These are phyloP conservation scores for Fomitopsis schrenkii DNA, from an alignment of 1,284 basidiomycete species.

Conservation along the genomic window DNA sequence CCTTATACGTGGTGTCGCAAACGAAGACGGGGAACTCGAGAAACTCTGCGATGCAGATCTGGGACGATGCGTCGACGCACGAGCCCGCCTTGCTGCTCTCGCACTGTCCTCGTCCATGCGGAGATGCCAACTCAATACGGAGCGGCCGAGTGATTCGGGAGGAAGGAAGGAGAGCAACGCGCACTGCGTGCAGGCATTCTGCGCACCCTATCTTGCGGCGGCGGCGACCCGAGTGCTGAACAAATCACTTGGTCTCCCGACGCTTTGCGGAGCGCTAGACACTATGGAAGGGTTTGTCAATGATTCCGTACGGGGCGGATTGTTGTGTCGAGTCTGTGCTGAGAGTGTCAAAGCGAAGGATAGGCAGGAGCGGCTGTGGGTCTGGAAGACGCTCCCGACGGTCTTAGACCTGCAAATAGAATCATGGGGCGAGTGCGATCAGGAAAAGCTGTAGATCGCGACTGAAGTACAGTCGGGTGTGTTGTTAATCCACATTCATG, in stretches of 20 bases:
- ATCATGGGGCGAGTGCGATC: background rate
- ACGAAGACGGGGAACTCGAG: background rate
- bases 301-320: background rate
- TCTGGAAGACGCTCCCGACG: background rate
- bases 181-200: background rate
- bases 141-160: background rate
- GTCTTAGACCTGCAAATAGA: background rate
- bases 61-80: constrained; percentile 1
- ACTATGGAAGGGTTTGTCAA: background rate
- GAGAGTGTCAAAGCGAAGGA: background rate
- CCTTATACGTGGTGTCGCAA: background rate
- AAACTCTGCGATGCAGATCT: constrained; percentile 3
- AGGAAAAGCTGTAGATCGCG: background rate
- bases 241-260: background rate
- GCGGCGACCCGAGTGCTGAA: background rate
- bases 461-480: too few relatives aligned
- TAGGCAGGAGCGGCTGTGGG: background rate
- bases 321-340: background rate
- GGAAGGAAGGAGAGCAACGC: background rate
- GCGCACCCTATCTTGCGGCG: background rate
- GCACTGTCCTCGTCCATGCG: background rate
- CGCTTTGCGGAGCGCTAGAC: background rate
- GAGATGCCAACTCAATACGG: background rate
- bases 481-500: background rate
- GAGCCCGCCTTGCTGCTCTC: background rate